Evolutionary conservation across 2,329 filamentous ascomycete species (phyloP), one percentile per base, ranked within the genome.

Genomic region (Torrubiella hemipterigena): DNA sequence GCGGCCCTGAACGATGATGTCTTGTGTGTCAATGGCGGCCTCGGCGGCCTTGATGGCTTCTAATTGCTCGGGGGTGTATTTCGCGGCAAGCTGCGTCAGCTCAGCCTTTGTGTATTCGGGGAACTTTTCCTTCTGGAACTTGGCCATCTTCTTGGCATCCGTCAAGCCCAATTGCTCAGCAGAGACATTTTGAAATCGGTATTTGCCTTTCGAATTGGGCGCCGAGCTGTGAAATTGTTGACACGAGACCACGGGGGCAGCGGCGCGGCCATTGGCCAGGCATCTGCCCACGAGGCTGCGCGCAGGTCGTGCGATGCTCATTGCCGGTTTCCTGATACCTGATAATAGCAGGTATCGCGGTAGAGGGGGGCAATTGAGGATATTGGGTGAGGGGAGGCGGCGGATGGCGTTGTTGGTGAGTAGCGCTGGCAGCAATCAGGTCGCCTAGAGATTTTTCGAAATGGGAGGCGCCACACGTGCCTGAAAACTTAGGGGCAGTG

Each of bases 31-130:
- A 51, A 95, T 77, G 42, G 81, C 74, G 38, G 69, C 61, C 58
- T 95, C 87, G 45, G 80, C 86, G 29, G 81, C 81, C 57, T 81
- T 68, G 50, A 96, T 75, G 35, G 86, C 84, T 34, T 73, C 75
- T 44, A 93, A 66, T 61, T 96, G 89, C 51, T 80, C 74, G 12
- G 77, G 68, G 1, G 84, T 82, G 63, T 94, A 96, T 44, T 70
- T 71, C 48, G 73, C 59, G 36, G 58, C 56, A 35, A 94, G 65
- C 14, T 58, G 47, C 37, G 67, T 65, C 47, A 73, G 70, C 49
- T 91, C 77, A 40, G 76, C 67, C 24, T 67, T 57, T 11, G 73
- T 75, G 59, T 86, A 91, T 11, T 70, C 63, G 39, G 74, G 67
- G 47, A 76, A 77, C 26, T 58, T 51, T 25, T 68, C 48, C 38